Evolutionary conservation across 306 rosid species (phyloP).

Genomic region (Heteromeles arbutifolia): DNA sequence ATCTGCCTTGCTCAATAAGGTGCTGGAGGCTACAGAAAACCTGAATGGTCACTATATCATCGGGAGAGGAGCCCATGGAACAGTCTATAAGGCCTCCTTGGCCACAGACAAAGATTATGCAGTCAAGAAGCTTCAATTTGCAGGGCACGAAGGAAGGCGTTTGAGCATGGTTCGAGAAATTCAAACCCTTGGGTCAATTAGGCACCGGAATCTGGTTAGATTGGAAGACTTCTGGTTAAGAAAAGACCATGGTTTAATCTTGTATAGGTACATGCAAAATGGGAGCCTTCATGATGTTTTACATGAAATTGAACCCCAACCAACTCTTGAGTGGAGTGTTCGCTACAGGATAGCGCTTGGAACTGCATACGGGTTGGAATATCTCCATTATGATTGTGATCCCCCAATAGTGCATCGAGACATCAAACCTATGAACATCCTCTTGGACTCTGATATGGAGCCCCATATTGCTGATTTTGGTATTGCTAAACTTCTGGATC

Average conservation of each 20-base stretch:
- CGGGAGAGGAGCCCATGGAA: slow-evolving; percentile 91
- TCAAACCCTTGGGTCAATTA: slow-evolving; percentile 50
- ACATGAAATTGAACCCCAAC: slow-evolving; percentile 46
- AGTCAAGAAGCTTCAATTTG: slow-evolving; percentile 57
- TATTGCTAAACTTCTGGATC: slow-evolving; percentile 72
- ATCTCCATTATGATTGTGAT: slow-evolving; percentile 76
- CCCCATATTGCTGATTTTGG: slow-evolving; percentile 81
- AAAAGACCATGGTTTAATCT: slow-evolving; percentile 54
- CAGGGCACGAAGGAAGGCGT: slow-evolving; percentile 35
- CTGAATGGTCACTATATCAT: slow-evolving; percentile 50
- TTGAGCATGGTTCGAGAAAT: slow-evolving; percentile 64
- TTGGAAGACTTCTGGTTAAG: slow-evolving; percentile 58
- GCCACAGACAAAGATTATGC: slow-evolving; percentile 46
- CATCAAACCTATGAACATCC: slow-evolving; percentile 77
- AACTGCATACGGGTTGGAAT: slow-evolving; percentile 65
- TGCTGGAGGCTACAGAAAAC: slow-evolving; percentile 58
- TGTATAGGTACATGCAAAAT: slow-evolving; percentile 69
- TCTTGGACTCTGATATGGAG: slow-evolving; percentile 74
- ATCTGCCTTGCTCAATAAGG: slow-evolving; percentile 39
- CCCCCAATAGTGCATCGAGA: slow-evolving; percentile 82
- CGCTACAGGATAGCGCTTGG: slow-evolving; percentile 67
- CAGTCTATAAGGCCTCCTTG: slow-evolving; percentile 59
- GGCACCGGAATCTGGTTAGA: slow-evolving; percentile 70
- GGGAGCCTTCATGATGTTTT: slow-evolving; percentile 81
- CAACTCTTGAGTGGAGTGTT: slow-evolving; percentile 49